Evolutionary conservation across 2,329 filamentous ascomycete genomes (phyloP).

Genomic region (Trichoderma afroharzianum): DNA sequence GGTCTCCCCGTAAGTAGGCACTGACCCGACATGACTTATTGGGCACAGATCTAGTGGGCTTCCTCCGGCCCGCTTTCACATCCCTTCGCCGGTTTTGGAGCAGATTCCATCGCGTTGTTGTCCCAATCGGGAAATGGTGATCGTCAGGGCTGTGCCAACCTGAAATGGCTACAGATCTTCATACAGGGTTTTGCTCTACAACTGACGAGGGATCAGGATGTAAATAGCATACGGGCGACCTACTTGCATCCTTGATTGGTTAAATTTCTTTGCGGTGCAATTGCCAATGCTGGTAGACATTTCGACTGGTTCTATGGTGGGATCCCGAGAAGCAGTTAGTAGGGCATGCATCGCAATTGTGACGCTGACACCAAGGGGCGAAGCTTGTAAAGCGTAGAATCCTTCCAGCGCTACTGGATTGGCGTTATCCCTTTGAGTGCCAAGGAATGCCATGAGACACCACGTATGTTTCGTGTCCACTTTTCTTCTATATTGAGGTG

Average conservation of each 20-base stretch:
- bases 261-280: background rate
- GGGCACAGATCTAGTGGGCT: background rate
- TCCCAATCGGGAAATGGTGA: background rate
- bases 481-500: too few relatives aligned
- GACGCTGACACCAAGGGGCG: background rate
- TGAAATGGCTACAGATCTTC: background rate
- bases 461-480: too few relatives aligned
- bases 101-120: background rate
- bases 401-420: background rate
- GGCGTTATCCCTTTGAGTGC: too few relatives aligned
- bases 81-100: background rate
- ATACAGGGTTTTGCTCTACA: background rate
- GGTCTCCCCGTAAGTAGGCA: background rate
- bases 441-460: too few relatives aligned
- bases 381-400: background rate
- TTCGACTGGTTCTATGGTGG: background rate
- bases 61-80: background rate
- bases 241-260: background rate
- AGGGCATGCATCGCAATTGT: background rate
- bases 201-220: background rate
- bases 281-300: background rate
- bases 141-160: background rate
- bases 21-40: background rate
- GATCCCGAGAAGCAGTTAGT: background rate
- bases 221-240: background rate